Conservation (phyloP, 164 flowering plant species). For the Annona squamosa region DNA sequence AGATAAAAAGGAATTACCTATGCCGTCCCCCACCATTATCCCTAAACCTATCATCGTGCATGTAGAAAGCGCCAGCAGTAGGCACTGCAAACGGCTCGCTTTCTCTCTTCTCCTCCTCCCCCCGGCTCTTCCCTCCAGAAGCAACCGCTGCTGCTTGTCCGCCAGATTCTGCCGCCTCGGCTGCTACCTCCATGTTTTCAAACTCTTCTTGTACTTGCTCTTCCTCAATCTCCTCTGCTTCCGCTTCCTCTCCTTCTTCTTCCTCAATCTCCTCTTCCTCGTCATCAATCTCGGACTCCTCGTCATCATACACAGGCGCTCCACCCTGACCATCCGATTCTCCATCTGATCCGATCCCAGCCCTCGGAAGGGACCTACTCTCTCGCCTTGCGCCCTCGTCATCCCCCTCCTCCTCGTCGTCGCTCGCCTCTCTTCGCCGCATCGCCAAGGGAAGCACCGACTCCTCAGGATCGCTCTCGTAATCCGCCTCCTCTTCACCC, state of each 20-base stretch:
- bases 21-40: slow-evolving; percentile 68
- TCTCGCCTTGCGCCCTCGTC: slow-evolving; percentile 23
- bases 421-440: slow-evolving; percentile 88
- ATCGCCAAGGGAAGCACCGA: slow-evolving; percentile 53
- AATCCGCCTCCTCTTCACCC: slow-evolving; percentile 60
- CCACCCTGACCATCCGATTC: slow-evolving; percentile 87
- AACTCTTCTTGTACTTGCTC: slow-evolving; percentile 14
- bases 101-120: slow-evolving; percentile 70
- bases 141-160: slow-evolving; percentile 13
- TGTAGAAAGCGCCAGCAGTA: slow-evolving; percentile 94
- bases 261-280: slow-evolving; percentile 28
- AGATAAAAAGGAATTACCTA: slow-evolving; percentile 31
- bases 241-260: slow-evolving; percentile 15
- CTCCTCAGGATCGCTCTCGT: slow-evolving; percentile 96
- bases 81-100: slow-evolving; percentile 92
- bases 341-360: slow-evolving; percentile 42
- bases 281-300: slow-evolving; percentile 30
- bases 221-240: slow-evolving; percentile 15
- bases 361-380: slow-evolving; percentile 27
- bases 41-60: slow-evolving; percentile 96
- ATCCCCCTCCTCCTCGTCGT: slow-evolving; percentile 72
- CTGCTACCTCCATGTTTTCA: slow-evolving; percentile 16
- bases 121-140: slow-evolving; percentile 6
- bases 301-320: slow-evolving; percentile 61
- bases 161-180: slow-evolving; percentile 14